Evolutionary conservation across 257 asterid species (phyloP), one percentile per base, ranked within the genome.

Genomic region (Przewalskia tangutica): DNA sequence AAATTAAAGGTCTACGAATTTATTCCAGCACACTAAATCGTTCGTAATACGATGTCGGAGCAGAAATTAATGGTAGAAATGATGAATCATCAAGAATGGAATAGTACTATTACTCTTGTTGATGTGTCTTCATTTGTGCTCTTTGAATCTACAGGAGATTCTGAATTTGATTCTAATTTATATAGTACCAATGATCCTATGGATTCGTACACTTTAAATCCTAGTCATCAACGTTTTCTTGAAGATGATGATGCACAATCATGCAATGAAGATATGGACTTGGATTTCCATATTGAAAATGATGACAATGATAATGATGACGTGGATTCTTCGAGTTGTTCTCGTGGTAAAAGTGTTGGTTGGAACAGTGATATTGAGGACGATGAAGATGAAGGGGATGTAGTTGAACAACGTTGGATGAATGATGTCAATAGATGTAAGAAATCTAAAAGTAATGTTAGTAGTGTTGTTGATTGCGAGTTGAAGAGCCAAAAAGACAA

Each of bases 181-280:
- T 75, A 11, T 50, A 75, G 79, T 27, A 27, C 32, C 1, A 0
- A 27, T 46, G 8, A 50, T 48, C 79, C 62, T 50, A 50, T 73
- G 40, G 62, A 73, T 73, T 48, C 79, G 3, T 12, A 44, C 12
- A 11, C 59, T 71, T 13, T 23, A 73, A 20, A 48, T 71, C 36
- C 56, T 18, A 23, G 59, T 46, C 38, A 71, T 71, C 79, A 0
- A 27, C 60, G 46, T 12, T 75, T 75, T 50, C 79, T 75, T 27
- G 62, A 48, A 20, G 82, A 83, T 8, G 79, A 83, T 73, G 85
- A 64, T 53, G 85, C 82, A 18, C 71, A 53, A 54, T 77, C 82
- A 9, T 53, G 59, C 58, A 77, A 46, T 2, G 80, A 23, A 18
- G 34, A 70, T 10, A 7, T 3, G 11, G 66, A 40, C 3, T 5